Evolutionary conservation across 2,329 filamentous ascomycete species (phyloP), one percentile per base, ranked within the genome.

Genomic region (Ceratocystiopsis sp.): DNA sequence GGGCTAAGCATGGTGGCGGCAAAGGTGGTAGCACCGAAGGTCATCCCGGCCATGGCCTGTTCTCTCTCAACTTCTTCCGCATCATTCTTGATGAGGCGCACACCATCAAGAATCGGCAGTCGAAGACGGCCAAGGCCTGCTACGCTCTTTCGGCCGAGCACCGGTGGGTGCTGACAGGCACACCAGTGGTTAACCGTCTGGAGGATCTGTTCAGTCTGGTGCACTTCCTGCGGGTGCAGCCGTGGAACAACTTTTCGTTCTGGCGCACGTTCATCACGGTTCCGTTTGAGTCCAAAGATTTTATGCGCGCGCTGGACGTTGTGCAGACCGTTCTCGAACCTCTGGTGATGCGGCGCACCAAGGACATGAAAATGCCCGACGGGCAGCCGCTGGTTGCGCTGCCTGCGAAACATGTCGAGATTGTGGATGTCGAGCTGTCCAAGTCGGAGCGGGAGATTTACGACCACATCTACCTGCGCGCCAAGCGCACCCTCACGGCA

Each of bases 231-330:
- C 79, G 84, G 45, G 91, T 98, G 4, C 89, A 96, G 57, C 91
- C 91, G 0, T 98, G 91, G 91, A 91, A 82, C 54, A 96, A 96
- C 58, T 98, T 98, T 59, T 94, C 87, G 0, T 98, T 94, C 62
- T 98, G 91, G 91, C 87, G 87, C 57, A 96, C 91, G 0, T 98
- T 98, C 58, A 96, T 98, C 55, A 98, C 91, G 0, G 80, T 93
- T 1, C 91, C 91, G 0, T 98, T 98, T 50, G 91, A 98, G 59
- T 89, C 85, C 0, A 91, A 91, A 51, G 83, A 98, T 49, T 95
- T 93, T 56, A 76, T 95, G 51, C 79, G 87, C 5, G 91, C 91
- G 1, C 68, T 98, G 9, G 91, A 96, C 56, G 91, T 98, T 2
- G 91, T 98, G 2, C 91, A 98, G 57, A 98, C 89, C 0, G 89